These are phyloP conservation scores for Russula ochroleuca DNA, from an alignment of 768 basidiomycete genomes.

Conservation along the genomic window DNA sequence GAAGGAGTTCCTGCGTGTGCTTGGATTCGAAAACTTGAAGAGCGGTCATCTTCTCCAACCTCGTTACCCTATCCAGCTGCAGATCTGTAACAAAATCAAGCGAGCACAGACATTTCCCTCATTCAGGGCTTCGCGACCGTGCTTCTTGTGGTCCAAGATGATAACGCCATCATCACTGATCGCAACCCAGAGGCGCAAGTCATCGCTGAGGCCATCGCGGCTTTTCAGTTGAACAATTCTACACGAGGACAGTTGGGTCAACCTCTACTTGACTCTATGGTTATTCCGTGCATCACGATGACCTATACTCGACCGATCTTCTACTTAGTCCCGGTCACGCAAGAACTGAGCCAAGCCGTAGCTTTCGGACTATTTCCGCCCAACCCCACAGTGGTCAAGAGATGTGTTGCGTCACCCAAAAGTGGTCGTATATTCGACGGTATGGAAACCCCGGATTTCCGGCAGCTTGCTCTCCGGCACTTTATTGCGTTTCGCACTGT, in stretches of 20 bases:
- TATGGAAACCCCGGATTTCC: background rate
- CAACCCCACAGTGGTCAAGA: background rate
- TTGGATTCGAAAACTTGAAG: background rate
- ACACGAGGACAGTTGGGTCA: background rate
- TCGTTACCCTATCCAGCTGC: background rate
- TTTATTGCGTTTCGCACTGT: background rate
- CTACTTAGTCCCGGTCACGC: conserved; percentile 3
- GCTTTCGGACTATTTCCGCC: background rate
- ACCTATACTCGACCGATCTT: conserved; percentile 7
- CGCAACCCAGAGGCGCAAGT: conserved; percentile 6
- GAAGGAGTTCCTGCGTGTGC: background rate
- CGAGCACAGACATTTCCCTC: background rate
- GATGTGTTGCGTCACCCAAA: background rate
- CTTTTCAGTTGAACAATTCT: conserved; percentile 4
- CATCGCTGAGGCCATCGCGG: conserved; percentile 6
- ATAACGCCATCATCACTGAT: background rate
- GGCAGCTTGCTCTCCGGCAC: background rate
- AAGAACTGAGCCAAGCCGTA: background rate
- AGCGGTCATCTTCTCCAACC: too few relatives aligned
- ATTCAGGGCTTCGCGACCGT: background rate
- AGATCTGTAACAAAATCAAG: background rate
- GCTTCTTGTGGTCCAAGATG: conserved; percentile 1
- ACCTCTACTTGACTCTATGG: background rate
- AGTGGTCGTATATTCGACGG: background rate
- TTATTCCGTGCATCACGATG: conserved; percentile 3